These are phyloP conservation scores for Plectosphaerella sp. DNA, from an alignment of 2,329 filamentous ascomycete species.

Conservation along the genomic window DNA sequence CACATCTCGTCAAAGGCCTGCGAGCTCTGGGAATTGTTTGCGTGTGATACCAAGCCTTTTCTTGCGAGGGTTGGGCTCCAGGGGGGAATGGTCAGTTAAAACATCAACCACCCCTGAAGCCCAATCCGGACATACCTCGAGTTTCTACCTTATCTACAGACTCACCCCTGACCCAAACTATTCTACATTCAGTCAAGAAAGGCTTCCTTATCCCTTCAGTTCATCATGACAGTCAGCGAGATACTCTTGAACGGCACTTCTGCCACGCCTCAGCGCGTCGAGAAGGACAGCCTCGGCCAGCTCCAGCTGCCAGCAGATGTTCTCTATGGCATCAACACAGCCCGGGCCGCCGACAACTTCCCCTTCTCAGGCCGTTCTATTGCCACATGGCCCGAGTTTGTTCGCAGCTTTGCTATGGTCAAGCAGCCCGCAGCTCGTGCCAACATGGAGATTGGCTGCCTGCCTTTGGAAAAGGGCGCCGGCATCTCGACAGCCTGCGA, in stretches of 20 bases:
- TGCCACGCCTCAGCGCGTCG: not conserved
- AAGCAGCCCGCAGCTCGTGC: not conserved
- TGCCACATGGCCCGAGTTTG: slow-evolving; percentile 1
- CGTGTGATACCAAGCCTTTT: no score
- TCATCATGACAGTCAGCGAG: not conserved
- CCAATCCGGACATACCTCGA: no score
- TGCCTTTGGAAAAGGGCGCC: not conserved
- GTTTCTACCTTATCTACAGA: no score
- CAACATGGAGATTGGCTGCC: not conserved
- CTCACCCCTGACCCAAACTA: no score
- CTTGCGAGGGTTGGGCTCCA: no score
- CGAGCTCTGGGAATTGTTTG: no score
- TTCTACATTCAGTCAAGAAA: no score
- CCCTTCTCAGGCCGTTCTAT: not conserved
- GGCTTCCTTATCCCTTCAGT: no score
- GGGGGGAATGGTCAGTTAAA: no score
- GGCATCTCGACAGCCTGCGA: not conserved
- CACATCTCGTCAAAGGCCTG: no score
- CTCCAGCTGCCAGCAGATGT: not conserved
- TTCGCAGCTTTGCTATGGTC: not conserved
- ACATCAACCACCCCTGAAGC: no score
- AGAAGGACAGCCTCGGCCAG: slow-evolving; percentile 3
- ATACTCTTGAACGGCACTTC: not conserved
- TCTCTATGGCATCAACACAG: slow-evolving; percentile 3
- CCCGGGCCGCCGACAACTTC: not conserved